A percentile compares a stretch with the other conserved stretches of the same genome.
Evolutionary conservation across 2,329 filamentous ascomycete species (phyloP).

Genomic region (Phialophora tarda): DNA sequence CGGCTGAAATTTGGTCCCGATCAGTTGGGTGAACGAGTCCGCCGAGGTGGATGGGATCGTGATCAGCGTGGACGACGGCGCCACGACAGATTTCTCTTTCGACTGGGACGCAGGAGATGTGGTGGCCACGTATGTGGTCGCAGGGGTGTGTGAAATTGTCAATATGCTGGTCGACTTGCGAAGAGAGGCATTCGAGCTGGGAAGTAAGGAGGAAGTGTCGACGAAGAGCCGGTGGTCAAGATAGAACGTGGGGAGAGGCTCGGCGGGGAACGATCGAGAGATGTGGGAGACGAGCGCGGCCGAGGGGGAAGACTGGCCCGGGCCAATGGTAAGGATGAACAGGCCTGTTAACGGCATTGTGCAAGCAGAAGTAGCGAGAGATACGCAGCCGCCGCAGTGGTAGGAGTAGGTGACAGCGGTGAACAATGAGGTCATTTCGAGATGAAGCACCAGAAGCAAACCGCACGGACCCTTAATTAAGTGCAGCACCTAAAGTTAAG

Average conservation of each 20-base stretch:
- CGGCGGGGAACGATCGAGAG: conserved; percentile 34
- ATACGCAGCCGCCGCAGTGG: background rate
- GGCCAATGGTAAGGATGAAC: conserved; percentile 32
- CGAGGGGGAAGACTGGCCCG: conserved; percentile 31
- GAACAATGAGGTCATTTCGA: conserved; percentile 1
- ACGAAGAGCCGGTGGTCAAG: conserved; percentile 39
- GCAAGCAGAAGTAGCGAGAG: background rate
- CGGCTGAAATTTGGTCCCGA: conserved; percentile 38
- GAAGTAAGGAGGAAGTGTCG: conserved; percentile 39
- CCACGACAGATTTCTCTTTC: conserved; percentile 8
- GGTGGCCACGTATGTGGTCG: conserved; percentile 34
- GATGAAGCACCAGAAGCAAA: background rate
- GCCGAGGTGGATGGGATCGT: conserved; percentile 34
- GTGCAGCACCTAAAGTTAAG: background rate
- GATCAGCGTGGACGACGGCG: conserved; percentile 23
- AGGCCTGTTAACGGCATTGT: conserved; percentile 32
- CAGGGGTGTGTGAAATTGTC: conserved; percentile 34
- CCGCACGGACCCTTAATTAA: background rate
- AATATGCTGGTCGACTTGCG: conserved; percentile 36
- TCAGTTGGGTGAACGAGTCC: conserved; percentile 36
- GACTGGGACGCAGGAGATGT: conserved; percentile 23
- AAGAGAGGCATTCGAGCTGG: conserved; percentile 29
- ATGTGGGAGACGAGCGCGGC: conserved; percentile 36
- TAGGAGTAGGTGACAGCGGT: too few relatives aligned
- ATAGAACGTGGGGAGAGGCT: conserved; percentile 35